Evolutionary conservation across 2,329 filamentous ascomycete species (phyloP), one percentile per base, ranked within the genome.

Genomic region (Penicillium paneum): DNA sequence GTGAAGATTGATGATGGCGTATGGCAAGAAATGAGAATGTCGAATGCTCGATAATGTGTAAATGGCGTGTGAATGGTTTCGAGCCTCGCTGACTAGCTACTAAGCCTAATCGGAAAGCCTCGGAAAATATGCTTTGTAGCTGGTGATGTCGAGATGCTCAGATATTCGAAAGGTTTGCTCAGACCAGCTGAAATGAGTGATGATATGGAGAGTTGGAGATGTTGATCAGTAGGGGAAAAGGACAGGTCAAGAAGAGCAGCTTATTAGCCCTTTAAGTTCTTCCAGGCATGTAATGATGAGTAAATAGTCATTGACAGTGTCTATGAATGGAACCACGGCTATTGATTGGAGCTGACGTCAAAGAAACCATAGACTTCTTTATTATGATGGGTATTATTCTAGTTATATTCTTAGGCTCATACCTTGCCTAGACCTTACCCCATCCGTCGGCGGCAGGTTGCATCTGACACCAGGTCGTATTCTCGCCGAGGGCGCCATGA

Each of bases 151-250:
- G 13, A 54, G 36, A 41, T 45, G 38, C 31, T 19, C 3, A 29
- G n/a, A 49, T 38, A 34, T 19, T 48, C 21, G 21, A 47, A 36
- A 24, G 8, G 26, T 17, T 38, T 45, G 34, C 51, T 62, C 61
- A 64, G 62, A 36, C 62, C 62, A 62, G 62, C 62, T 64, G 62
- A 64, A 24, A 24, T 39, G 31, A 44, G 52, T 26, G 28, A 54
- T 28, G 28, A 19, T 26, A 8, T 21, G 26, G n/a, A 34, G 34
- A 21, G 12, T 36, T 10, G 15, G 19, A 17, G 40, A 31, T 17
- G 24, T 44, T 36, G 26, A 49, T 31, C 26, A 19, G n/a, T 13
- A 35, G 24, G 10, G 10, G n/a, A 15, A 8, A 43, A 15, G 12
- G n/a, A 32, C 21, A 8, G 28, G 29, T 5, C 17, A 15, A n/a